Evolutionary conservation across 1,284 basidiomycete species (phyloP).

Genomic region (Veloporphyrellus conicus): DNA sequence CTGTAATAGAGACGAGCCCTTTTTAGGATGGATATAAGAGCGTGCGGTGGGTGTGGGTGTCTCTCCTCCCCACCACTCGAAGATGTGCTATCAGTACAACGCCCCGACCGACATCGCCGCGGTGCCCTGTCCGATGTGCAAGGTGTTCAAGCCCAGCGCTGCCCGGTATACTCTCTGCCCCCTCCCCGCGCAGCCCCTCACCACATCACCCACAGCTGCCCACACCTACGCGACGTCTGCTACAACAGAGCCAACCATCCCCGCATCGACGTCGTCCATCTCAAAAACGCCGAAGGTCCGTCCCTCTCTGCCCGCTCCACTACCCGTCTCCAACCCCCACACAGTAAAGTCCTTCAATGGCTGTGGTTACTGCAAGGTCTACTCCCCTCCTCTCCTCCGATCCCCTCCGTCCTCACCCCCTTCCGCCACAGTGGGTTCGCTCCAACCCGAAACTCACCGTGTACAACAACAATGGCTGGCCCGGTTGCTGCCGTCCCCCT

Average conservation of each 20-base stretch:
- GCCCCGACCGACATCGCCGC: constrained; percentile 59
- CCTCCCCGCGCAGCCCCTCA: constrained; percentile 6
- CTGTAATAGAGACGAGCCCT: constrained; percentile 29
- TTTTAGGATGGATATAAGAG: constrained; percentile 36
- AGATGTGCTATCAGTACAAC: constrained; percentile 69
- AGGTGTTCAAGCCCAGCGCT: constrained; percentile 61
- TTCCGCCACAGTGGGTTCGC: constrained; percentile 58
- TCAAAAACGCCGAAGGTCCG: constrained; percentile 79
- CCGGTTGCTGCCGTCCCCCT: constrained; percentile 76
- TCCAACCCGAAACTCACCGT: constrained; percentile 52
- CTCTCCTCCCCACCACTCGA: background rate
- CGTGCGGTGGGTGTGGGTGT: too few species aligned
- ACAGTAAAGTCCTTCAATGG: constrained; percentile 76
- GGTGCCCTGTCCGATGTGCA: constrained; percentile 75
- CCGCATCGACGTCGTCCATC: constrained; percentile 65
- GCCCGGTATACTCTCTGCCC: constrained; percentile 42
- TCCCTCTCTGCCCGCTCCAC: constrained; percentile 18
- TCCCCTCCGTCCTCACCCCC: constrained; percentile 27
- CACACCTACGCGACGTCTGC: constrained; percentile 69
- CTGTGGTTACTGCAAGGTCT: constrained; percentile 80
- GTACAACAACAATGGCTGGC: constrained; percentile 71
- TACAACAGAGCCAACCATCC: constrained; percentile 68
- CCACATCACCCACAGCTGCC: constrained; percentile 49
- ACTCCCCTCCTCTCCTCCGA: constrained; percentile 24
- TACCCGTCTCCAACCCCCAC: constrained; percentile 9